Conservation (phyloP, 768 basidiomycete genomes). For the Favolaschia claudopus region DNA sequence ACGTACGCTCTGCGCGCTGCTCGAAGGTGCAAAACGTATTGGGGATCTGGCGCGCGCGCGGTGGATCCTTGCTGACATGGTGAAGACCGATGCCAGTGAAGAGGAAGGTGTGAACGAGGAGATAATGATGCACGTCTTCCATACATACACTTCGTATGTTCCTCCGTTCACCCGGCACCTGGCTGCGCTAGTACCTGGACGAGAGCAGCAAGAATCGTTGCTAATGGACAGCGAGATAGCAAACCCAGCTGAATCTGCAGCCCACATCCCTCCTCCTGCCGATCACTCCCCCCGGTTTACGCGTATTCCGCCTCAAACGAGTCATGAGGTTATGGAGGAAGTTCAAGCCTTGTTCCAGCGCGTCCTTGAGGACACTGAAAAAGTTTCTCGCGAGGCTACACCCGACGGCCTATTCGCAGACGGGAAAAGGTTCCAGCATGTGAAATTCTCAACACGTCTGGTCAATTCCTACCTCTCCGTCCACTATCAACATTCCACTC, state of each 20-base stretch:
- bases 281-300: conserved; percentile 40
- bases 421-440: conserved; percentile 58
- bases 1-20: conserved; percentile 79
- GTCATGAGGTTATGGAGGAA: conserved; percentile 76
- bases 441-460: conserved; percentile 66
- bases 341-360: conserved; percentile 68
- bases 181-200: conserved; percentile 49
- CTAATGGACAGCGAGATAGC: neutral
- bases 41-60: conserved; percentile 85
- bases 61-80: conserved; percentile 92
- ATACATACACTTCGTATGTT: conserved; percentile 83
- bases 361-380: conserved; percentile 55
- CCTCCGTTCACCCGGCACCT: conserved; percentile 69
- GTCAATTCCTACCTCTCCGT: conserved; percentile 86
- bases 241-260: conserved; percentile 9
- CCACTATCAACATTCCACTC: conserved; percentile 60
- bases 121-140: conserved; percentile 84
- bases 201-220: conserved; percentile 1
- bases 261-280: neutral
- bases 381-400: neutral
- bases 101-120: conserved; percentile 62
- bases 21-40: conserved; percentile 88
- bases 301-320: conserved; percentile 75
- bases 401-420: conserved; percentile 19
- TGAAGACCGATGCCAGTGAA: conserved; percentile 45